Conservation (phyloP, 2,329 filamentous ascomycete species). For the Penicillium hordei region DNA sequence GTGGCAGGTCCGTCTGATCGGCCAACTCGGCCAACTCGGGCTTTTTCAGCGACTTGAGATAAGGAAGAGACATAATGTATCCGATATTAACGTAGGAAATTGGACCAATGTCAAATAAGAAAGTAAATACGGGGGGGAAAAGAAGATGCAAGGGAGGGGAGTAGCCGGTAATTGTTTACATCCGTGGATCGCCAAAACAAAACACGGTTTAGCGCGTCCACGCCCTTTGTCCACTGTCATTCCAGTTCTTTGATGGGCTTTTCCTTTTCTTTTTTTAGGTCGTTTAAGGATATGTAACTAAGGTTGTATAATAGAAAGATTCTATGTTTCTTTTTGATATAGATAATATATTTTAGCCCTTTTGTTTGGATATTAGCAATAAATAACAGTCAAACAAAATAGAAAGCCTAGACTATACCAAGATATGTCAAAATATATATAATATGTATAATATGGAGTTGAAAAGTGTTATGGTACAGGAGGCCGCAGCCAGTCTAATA, state of each 20-base stretch:
- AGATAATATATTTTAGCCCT: not conserved
- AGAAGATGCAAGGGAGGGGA: slow-evolving; percentile 23
- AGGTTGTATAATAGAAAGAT: not conserved
- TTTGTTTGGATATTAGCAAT: not conserved
- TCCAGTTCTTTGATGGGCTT: not conserved
- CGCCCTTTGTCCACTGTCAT: slow-evolving; percentile 9
- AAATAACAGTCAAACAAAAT: not conserved
- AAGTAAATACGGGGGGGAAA: slow-evolving; percentile 7
- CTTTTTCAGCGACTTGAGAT: slow-evolving; percentile 81
- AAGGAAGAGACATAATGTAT: slow-evolving; percentile 66
- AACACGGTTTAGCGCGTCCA: slow-evolving; percentile 27
- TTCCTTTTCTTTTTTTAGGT: not conserved
- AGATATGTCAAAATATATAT: not conserved
- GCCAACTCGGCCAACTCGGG: slow-evolving; percentile 73
- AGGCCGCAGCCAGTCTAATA: slow-evolving; percentile 21
- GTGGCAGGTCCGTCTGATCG: slow-evolving; percentile 65
- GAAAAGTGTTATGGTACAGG: slow-evolving; percentile 21
- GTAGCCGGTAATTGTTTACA: slow-evolving; percentile 33
- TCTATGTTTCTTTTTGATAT: not conserved
- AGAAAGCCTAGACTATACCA: not conserved
- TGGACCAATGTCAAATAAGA: slow-evolving; percentile 19
- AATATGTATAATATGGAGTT: slow-evolving; percentile 1
- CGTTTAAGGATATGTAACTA: not conserved
- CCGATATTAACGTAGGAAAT: slow-evolving; percentile 3
- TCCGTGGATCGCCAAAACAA: slow-evolving; percentile 32